Conservation (phyloP, 192 early-diverging fungal genomes). For the Coemansia sp. region DNA sequence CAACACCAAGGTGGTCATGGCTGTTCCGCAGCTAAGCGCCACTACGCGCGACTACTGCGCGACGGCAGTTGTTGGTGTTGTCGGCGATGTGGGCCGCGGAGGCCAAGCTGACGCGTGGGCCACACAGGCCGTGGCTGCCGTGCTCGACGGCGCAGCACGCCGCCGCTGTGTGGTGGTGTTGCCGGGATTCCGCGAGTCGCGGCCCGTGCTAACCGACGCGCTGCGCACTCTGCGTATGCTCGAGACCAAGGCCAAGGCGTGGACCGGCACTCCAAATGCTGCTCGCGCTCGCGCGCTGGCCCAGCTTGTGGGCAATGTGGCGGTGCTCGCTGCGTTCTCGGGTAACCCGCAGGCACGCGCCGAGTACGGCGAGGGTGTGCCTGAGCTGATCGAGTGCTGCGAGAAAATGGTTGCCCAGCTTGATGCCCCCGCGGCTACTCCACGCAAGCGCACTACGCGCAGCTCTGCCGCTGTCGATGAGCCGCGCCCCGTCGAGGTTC, state of each 20-base stretch:
- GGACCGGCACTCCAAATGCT: conserved; percentile 9
- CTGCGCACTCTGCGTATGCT: conserved; percentile 18
- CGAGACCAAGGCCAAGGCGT: conserved; percentile 7
- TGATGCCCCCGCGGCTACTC: conserved; percentile 44
- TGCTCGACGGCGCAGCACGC: conserved; percentile 25
- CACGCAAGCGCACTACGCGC: conserved; percentile 43
- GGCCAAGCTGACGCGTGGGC: conserved; percentile 24
- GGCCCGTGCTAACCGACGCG: conserved; percentile 13
- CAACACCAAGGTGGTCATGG: conserved; percentile 49
- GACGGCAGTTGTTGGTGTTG: conserved; percentile 62
- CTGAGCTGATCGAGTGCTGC: conserved; percentile 79
- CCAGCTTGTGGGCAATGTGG: conserved; percentile 39
- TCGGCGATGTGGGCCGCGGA: conserved; percentile 64
- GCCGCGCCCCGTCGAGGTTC: conserved; percentile 85
- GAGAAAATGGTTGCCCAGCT: conserved; percentile 62
- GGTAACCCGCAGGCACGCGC: conserved; percentile 66
- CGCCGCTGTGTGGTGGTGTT: conserved; percentile 14
- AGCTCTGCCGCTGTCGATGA: conserved; percentile 59
- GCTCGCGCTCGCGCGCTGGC: conserved; percentile 38
- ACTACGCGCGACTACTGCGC: conserved; percentile 64
- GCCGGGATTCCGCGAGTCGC: conserved; percentile 15
- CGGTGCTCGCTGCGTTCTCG: conserved; percentile 51
- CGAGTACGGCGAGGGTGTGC: conserved; percentile 55
- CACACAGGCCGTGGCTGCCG: conserved; percentile 16
- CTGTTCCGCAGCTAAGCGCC: conserved; percentile 59